Evolutionary conservation across 495 filamentous ascomycete genomes (phyloP).

Genomic region (Melanomma pulvis-pyrius): DNA sequence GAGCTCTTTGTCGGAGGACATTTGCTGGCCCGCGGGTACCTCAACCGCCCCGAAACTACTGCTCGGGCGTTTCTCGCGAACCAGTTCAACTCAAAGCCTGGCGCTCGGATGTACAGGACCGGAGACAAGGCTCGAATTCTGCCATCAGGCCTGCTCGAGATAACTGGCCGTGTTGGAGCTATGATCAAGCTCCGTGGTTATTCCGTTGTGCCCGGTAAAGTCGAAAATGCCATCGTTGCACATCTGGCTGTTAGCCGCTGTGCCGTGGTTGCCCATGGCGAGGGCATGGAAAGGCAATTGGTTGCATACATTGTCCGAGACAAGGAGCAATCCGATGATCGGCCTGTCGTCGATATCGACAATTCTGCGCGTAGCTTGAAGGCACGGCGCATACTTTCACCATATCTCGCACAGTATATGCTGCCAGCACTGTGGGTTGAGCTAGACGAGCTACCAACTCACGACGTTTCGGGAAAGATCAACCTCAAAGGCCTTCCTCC

Average conservation of each 20-base stretch:
- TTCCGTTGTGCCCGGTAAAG: constrained; percentile 47
- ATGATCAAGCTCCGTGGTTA: constrained; percentile 48
- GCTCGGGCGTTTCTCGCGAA: constrained; percentile 40
- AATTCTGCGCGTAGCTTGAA: constrained; percentile 61
- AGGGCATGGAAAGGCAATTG: constrained; percentile 65
- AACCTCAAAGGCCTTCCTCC: constrained; percentile 64
- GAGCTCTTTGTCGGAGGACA: constrained; percentile 44
- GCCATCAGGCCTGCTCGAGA: constrained; percentile 43
- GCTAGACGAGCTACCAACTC: constrained; percentile 62
- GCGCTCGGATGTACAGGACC: constrained; percentile 43
- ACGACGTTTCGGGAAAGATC: constrained; percentile 69
- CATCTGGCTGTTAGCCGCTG: constrained; percentile 63
- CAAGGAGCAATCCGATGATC: constrained; percentile 54
- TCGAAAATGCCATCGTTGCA: constrained; percentile 62
- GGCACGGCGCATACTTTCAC: constrained; percentile 57
- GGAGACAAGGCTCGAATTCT: constrained; percentile 44
- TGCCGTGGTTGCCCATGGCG: constrained; percentile 63
- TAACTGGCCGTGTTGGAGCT: constrained; percentile 42
- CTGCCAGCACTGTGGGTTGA: constrained; percentile 68
- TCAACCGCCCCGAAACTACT: constrained; percentile 45
- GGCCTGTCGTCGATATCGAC: constrained; percentile 59
- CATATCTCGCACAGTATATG: constrained; percentile 71
- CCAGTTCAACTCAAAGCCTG: constrained; percentile 38
- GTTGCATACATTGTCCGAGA: constrained; percentile 70
- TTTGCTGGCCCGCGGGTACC: constrained; percentile 43